Percentiles rank a stretch among this genome's conserved stretches.
Conservation (phyloP, 1,284 basidiomycete species). For the Caloboletus firmus region DNA sequence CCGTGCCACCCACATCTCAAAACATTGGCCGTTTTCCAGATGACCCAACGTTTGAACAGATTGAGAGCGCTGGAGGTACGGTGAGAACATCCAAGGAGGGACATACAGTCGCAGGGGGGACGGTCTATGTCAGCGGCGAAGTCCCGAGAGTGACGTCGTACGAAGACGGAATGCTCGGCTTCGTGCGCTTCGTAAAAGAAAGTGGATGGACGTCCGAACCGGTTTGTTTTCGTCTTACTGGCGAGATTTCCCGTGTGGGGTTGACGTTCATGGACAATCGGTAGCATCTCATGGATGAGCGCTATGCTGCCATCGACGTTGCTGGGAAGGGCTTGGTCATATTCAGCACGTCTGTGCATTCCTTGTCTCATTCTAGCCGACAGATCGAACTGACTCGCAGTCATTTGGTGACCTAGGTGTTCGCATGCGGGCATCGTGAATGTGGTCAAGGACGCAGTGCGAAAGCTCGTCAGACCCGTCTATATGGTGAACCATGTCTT, state of each 20-base stretch:
- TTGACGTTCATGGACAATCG: background rate
- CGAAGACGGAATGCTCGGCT: slow-evolving; percentile 68
- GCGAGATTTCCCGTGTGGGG: background rate
- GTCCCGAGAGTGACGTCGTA: slow-evolving; percentile 69
- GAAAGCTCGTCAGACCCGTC: slow-evolving; percentile 63
- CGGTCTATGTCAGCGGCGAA: slow-evolving; percentile 76
- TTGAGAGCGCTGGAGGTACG: slow-evolving; percentile 53
- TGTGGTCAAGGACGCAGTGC: slow-evolving; percentile 67
- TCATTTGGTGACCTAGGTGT: slow-evolving; percentile 46
- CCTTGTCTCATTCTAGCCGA: background rate
- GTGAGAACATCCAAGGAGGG: slow-evolving; percentile 57
- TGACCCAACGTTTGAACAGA: slow-evolving; percentile 72
- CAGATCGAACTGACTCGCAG: background rate
- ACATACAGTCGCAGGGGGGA: slow-evolving; percentile 60
- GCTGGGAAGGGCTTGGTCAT: slow-evolving; percentile 76
- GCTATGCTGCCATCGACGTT: slow-evolving; percentile 76
- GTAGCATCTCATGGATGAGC: slow-evolving; percentile 78
- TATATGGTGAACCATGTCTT: slow-evolving; percentile 56
- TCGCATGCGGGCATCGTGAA: slow-evolving; percentile 86
- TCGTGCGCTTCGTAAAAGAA: slow-evolving; percentile 59
- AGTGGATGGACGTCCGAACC: slow-evolving; percentile 61
- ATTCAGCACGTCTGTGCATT: slow-evolving; percentile 69
- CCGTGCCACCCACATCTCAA: slow-evolving; percentile 56
- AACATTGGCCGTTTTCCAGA: slow-evolving; percentile 57
- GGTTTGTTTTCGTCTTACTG: slow-evolving; percentile 39